A percentile compares a stretch with the other conserved stretches of the same genome.
Evolutionary conservation across 208 protist genomes (phyloP).

Genomic region (Leishmania mexicana): DNA sequence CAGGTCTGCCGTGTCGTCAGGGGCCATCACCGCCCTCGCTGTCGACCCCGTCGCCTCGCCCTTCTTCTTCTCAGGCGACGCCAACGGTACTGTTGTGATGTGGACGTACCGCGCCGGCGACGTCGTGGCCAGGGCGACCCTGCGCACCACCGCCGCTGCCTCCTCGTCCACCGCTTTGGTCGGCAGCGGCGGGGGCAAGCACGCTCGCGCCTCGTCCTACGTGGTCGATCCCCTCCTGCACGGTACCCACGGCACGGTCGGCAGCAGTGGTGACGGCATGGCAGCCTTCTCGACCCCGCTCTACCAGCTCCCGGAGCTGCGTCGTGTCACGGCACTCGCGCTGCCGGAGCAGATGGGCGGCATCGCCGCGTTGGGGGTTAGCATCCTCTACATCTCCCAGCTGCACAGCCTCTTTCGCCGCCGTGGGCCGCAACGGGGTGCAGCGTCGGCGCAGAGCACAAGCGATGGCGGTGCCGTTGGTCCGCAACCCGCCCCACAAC

Average conservation of each 20-base stretch:
- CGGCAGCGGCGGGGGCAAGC: constrained; percentile 4
- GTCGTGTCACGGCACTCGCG: constrained; percentile 26
- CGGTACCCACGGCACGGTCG: background rate
- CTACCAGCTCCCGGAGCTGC: constrained; percentile 41
- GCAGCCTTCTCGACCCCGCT: constrained; percentile 18
- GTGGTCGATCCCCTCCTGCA: constrained; percentile 11
- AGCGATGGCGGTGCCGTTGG: constrained; percentile 23
- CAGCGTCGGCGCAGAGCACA: background rate
- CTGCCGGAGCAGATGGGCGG: constrained; percentile 23
- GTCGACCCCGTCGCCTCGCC: constrained; percentile 44
- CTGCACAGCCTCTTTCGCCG: constrained; percentile 30
- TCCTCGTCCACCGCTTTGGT: background rate
- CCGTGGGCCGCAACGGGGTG: constrained; percentile 3
- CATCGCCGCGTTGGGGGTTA: constrained; percentile 23
- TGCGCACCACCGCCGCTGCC: constrained; percentile 9
- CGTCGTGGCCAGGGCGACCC: constrained; percentile 21
- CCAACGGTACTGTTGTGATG: constrained; percentile 41
- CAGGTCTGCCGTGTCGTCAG: background rate
- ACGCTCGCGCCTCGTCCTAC: constrained; percentile 8
- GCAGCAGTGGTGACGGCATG: background rate
- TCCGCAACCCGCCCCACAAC: constrained; percentile 9
- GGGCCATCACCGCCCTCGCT: constrained; percentile 41
- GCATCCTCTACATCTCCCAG: constrained; percentile 21
- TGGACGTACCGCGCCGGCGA: constrained; percentile 53
- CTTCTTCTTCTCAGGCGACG: constrained; percentile 67